These are phyloP conservation scores for Komagataella phaffii DNA, from an alignment of 805 yeast species.

Conservation along the genomic window DNA sequence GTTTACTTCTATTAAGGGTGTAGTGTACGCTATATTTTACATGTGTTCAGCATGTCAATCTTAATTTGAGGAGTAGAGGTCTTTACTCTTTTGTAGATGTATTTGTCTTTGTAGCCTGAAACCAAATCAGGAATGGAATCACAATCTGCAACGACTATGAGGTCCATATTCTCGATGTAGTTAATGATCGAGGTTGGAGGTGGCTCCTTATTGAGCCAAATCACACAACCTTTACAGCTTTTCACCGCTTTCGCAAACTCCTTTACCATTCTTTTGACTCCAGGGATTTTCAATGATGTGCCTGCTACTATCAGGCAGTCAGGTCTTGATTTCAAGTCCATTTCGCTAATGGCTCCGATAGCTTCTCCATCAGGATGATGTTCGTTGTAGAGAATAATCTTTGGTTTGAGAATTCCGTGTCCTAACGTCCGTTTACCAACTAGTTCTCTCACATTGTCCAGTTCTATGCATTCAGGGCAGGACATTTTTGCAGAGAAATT, in stretches of 20 bases:
- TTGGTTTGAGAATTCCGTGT: constrained; percentile 47
- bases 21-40: neutral
- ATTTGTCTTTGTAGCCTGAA: neutral
- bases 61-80: constrained; percentile 7
- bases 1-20: neutral
- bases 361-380: constrained; percentile 80
- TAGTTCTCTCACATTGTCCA: constrained; percentile 38
- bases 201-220: constrained; percentile 48
- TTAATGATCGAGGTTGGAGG: constrained; percentile 37
- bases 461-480: constrained; percentile 55
- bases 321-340: constrained; percentile 51
- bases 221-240: constrained; percentile 40
- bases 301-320: constrained; percentile 78
- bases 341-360: constrained; percentile 61
- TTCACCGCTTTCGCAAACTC: constrained; percentile 48
- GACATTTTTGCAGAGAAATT: constrained; percentile 13
- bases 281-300: constrained; percentile 73
- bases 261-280: constrained; percentile 46
- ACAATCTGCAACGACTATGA: constrained; percentile 53
- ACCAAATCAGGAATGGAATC: constrained; percentile 29
- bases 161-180: constrained; percentile 37
- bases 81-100: constrained; percentile 8
- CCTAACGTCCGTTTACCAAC: constrained; percentile 58
- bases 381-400: constrained; percentile 62
- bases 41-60: neutral